Conservation (phyloP, 106 monocot genomes). For the Dactylorhiza incarnata region DNA sequence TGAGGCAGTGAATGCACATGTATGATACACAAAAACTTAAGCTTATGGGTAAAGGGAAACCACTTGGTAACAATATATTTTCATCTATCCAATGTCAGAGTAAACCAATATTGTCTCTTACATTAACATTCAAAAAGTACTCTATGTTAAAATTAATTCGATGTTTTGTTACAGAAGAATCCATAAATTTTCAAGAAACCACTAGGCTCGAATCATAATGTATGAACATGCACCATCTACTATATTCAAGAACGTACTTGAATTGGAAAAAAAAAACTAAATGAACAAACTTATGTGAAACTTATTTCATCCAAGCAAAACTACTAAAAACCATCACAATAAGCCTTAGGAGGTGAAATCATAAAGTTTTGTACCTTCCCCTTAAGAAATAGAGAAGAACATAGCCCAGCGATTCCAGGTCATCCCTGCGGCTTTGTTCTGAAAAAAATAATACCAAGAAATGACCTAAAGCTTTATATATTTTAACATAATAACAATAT, state of each 20-base stretch:
- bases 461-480: background rate
- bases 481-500: background rate
- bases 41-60: too few species aligned
- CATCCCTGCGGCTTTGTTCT: constrained; percentile 99
- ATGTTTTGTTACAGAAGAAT: background rate
- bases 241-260: background rate
- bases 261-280: background rate
- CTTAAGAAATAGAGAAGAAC: constrained; percentile 87
- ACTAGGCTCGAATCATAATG: background rate
- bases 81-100: too few species aligned
- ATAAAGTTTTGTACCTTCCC: constrained; percentile 57
- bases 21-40: too few species aligned
- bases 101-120: too few species aligned
- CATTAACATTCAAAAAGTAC: background rate
- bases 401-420: constrained; percentile 97
- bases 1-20: too few species aligned
- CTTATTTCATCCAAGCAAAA: background rate
- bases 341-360: background rate
- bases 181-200: background rate
- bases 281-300: background rate
- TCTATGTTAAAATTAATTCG: background rate
- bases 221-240: background rate
- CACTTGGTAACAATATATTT: too few species aligned
- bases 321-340: background rate
- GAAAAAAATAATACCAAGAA: constrained; percentile 7